A percentile compares a stretch with the other conserved stretches of the same genome.
Conservation (phyloP, 1,139 yeast species). For the Nadsonia commutata region DNA sequence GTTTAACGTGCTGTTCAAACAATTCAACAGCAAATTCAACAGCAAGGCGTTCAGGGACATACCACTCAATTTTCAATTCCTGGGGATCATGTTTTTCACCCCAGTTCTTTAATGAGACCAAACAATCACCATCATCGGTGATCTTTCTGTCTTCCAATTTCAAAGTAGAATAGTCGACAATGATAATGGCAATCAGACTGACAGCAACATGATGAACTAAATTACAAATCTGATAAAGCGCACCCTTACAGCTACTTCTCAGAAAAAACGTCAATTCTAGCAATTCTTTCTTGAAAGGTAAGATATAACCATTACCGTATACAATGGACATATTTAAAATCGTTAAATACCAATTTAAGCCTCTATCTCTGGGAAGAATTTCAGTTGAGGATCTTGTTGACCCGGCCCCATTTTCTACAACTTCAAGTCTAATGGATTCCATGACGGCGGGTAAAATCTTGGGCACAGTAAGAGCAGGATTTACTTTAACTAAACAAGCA, state of each 20-base stretch:
- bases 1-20: slow-evolving; percentile 35
- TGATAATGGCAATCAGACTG: slow-evolving; percentile 37
- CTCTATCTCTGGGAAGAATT: slow-evolving; percentile 62
- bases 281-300: slow-evolving; percentile 34
- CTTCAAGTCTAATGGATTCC: slow-evolving; percentile 47
- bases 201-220: slow-evolving; percentile 54
- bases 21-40: slow-evolving; percentile 47
- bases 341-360: slow-evolving; percentile 57
- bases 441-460: slow-evolving; percentile 32
- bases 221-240: slow-evolving; percentile 32
- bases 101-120: slow-evolving; percentile 19
- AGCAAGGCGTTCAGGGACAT: slow-evolving; percentile 44
- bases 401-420: slow-evolving; percentile 80
- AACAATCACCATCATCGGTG: slow-evolving; percentile 9
- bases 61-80: slow-evolving; percentile 57
- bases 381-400: slow-evolving; percentile 53
- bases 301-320: slow-evolving; percentile 42
- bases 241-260: slow-evolving; percentile 54
- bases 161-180: slow-evolving; percentile 12
- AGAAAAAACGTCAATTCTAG: slow-evolving; percentile 36
- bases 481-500: slow-evolving; percentile 52
- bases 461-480: slow-evolving; percentile 36
- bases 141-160: slow-evolving; percentile 8
- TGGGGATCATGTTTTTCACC: slow-evolving; percentile 21
- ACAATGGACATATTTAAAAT: slow-evolving; percentile 61